Base-by-base conservation (phyloP, 768 basidiomycete genomes). In the Amanita molliuscula region DNA sequence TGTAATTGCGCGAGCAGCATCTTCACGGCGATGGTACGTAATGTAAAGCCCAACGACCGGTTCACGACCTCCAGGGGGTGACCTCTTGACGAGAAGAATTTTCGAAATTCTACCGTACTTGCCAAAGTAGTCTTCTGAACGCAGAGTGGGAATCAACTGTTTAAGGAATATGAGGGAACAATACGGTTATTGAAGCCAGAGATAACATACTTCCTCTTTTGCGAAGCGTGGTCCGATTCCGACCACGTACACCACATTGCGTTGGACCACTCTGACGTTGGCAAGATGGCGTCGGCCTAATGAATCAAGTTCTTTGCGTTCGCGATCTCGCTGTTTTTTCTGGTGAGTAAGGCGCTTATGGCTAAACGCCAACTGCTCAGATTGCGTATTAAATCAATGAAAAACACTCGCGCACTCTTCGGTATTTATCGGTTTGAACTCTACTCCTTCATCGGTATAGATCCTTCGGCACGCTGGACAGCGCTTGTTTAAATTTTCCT, bases 91-190 rank as follows among this genome's bases (percentile, higher is more conserved):
- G 26, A 99, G 77, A 47, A 97, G 74, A 43, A 99, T 90, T 71
- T 95, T 95, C 37, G 85, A 81, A 57, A 99, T 97, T 72, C 94
- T 97, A 58, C 96, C 96, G 65, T 97, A 99, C 62, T 96, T 93
- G 8, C 96, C 96, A 62, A 98, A 98, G 63, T 96, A 97, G 57
- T 99, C 96, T 57, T 84, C 84, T 4, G 91, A 93, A 41, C 95
- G 88, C 35, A 99, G 70, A 10, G 92, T 89, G 1, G 92, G 84
- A 56, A 97, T 90, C 41, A 93, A 79, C 92, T 91, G 52, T 21
- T 50, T 31, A 37, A 23, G 46, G 52, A 58, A 33, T 41, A 49
- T 40, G 36, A 55, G 44, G 51, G 63, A 45, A 44, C n/a, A 20
- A 20, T 23, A 25, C 53, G 28, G 42, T 11, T 26, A 40, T 28